Base-by-base conservation (phyloP, 805 yeast species). In the Candida chilensis region DNA sequence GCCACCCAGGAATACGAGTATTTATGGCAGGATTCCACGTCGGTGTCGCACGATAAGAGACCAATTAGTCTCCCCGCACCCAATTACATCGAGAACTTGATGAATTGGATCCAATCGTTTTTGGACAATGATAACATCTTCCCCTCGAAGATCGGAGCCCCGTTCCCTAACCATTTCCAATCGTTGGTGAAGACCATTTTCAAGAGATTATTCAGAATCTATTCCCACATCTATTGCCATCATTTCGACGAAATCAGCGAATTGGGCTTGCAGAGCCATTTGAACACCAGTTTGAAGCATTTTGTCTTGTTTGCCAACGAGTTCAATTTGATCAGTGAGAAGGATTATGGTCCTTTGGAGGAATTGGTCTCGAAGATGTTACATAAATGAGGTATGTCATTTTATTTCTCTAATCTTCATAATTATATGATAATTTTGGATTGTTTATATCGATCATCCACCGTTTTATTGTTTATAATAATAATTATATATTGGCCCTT, bases 1-100 rank as follows among this genome's bases (percentile, higher is more conserved):
- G 99, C 99, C 14, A 90, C 97, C 0, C 92, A 81, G 37, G 96
- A 88, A 59, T 90, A 87, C 50, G 98, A 92, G 54, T 92, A 92
- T 48, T 66, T 92, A 36, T 92, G 99, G 99, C 95, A 90, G 51
- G 95, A 88, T 44, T 67, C 83, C 6, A 63, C 62, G 39, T 60
- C 73, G 25, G 55, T 61, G 34, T 64, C 53, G 42, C 28, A 31
- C n/a, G 34, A 20, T 7, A 71, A 71, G 45, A 75, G 79, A 37
- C 97, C 98, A 1, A 74, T 84, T 6, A 78, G 92, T 12, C 76
- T 92, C 42, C 77, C 88, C 24, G 98, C 99, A 0, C 96, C 98
- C 26, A 94, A 83, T 33, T 92, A 92, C 47, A 92, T 90, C 28
- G 97, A 92, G 52, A 75, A 80, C 34, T 69, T 92, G 39, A 86